These are phyloP conservation scores for Pholiota adiposa DNA, from an alignment of 1,284 basidiomycete species.

Conservation along the genomic window DNA sequence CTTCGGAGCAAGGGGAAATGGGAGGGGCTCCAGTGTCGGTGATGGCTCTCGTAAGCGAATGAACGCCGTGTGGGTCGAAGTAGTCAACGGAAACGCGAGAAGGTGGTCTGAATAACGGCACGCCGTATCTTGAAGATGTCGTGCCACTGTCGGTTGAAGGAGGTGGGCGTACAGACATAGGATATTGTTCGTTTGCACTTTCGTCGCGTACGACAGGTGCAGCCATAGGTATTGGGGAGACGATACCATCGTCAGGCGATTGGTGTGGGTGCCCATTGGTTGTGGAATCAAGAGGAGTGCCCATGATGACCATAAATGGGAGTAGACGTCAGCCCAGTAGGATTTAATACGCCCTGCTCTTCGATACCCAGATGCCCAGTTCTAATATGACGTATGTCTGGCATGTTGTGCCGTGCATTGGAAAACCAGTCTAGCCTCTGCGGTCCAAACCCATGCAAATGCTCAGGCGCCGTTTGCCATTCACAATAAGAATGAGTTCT, in stretches of 20 bases:
- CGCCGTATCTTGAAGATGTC: too few relatives aligned
- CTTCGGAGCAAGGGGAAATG: not conserved
- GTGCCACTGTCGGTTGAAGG: conserved; percentile 1
- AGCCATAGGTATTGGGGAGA: not conserved
- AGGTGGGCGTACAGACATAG: not conserved
- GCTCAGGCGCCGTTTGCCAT: too few relatives aligned
- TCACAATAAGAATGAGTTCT: conserved; percentile 88
- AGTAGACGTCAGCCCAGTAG: too few relatives aligned
- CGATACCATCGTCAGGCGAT: not conserved
- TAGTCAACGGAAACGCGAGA: conserved; percentile 35
- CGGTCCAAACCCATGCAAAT: too few relatives aligned
- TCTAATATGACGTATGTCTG: too few relatives aligned
- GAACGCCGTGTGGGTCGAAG: conserved; percentile 45
- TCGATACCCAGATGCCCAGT: too few relatives aligned
- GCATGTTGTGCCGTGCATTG: too few relatives aligned
- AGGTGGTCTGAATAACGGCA: not conserved
- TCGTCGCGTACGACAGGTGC: not conserved
- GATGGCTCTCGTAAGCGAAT: conserved; percentile 33
- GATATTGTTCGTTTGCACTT: not conserved
- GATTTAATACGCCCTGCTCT: too few relatives aligned
- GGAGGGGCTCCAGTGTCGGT: conserved; percentile 10
- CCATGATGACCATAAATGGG: not conserved
- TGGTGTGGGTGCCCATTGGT: not conserved
- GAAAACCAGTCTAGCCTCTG: too few relatives aligned
- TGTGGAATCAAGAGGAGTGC: not conserved